phyloP scores from a whole-genome alignment of 345 rosid species.

The Combretum micranthum region DNA sequence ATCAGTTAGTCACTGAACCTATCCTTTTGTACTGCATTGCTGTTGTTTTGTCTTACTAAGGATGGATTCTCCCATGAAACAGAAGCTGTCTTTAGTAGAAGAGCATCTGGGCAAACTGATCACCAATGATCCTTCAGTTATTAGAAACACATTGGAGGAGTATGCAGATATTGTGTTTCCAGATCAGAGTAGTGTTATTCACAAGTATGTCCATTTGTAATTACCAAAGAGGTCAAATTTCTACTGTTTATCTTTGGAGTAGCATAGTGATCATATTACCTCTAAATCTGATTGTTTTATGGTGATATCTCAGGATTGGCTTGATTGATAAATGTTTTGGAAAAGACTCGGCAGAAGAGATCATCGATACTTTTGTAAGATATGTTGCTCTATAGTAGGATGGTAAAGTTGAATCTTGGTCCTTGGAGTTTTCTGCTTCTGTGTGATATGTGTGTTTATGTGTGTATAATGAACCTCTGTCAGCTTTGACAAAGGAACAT shows the following conservation, averaged over 20 bases:
- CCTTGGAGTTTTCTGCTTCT: too few species aligned
- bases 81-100: slow-evolving; percentile 61
- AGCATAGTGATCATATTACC: neutral
- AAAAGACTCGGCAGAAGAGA: slow-evolving; percentile 81
- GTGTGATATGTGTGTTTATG: too few species aligned
- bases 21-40: neutral
- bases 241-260: neutral
- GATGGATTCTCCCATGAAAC: slow-evolving; percentile 12
- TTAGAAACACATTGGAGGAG: slow-evolving; percentile 60
- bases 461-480: too few species aligned
- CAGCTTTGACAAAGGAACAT: too few species aligned
- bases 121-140: slow-evolving; percentile 86
- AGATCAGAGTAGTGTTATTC: slow-evolving; percentile 56
- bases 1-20: slow-evolving; percentile 32
- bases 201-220: slow-evolving; percentile 44
- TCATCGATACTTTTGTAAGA: slow-evolving; percentile 70
- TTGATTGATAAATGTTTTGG: slow-evolving; percentile 72
- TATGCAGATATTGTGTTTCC: slow-evolving; percentile 54
- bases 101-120: slow-evolving; percentile 57
- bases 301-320: slow-evolving; percentile 39
- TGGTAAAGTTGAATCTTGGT: too few species aligned
- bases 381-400: neutral
- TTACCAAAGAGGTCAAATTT: neutral
- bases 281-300: neutral
- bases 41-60: slow-evolving; percentile 5